Percentiles rank a stretch among this genome's conserved stretches.
These are phyloP conservation scores for Tylopilus sp. DNA, from an alignment of 768 basidiomycete species.

Conservation along the genomic window DNA sequence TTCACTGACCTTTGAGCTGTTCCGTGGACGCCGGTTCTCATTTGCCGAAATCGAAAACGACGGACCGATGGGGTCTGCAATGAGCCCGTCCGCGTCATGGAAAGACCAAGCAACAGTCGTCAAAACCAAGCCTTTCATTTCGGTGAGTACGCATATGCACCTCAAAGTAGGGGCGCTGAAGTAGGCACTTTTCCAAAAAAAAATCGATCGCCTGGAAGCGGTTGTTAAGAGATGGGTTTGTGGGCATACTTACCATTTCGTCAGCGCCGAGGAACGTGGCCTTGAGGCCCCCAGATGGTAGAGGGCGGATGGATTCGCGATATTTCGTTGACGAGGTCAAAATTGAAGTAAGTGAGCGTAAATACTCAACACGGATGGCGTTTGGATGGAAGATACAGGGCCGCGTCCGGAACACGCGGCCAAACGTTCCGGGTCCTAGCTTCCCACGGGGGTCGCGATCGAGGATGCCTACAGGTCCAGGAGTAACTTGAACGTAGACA, in stretches of 20 bases:
- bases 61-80: conserved; percentile 69
- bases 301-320: conserved; percentile 83
- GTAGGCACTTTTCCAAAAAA: conserved; percentile 71
- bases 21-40: conserved; percentile 62
- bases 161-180: conserved; percentile 87
- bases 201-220: conserved; percentile 62
- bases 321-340: conserved; percentile 78
- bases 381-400: no score
- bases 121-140: no score
- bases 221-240: neutral
- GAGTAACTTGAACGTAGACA: no score
- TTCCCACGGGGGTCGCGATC: no score
- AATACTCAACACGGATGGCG: no score
- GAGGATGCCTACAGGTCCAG: no score
- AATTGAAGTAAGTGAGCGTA: no score
- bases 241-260: conserved; percentile 42
- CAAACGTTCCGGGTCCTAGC: no score
- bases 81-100: conserved; percentile 85
- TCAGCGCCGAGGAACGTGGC: conserved; percentile 75
- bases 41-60: conserved; percentile 80
- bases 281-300: conserved; percentile 75
- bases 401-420: no score
- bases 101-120: conserved; percentile 47
- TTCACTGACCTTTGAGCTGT: conserved; percentile 60
- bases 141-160: conserved; percentile 36